Conservation (phyloP, 768 basidiomycete species). For the Pholiota microspora region DNA sequence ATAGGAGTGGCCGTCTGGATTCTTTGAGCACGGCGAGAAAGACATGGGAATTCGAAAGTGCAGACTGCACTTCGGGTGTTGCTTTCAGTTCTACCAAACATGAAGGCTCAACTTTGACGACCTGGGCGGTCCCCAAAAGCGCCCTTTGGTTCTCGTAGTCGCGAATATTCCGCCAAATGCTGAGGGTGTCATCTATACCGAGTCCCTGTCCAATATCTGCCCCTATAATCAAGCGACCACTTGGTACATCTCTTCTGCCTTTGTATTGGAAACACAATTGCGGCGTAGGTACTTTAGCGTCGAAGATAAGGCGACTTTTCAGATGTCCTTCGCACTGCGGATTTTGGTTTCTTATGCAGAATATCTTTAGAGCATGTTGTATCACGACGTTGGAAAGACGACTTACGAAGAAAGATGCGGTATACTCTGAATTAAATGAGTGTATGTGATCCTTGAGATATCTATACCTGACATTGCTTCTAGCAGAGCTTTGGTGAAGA, state of each 20-base stretch:
- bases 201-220: not conserved
- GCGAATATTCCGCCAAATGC: not conserved
- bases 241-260: too few species aligned
- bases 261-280: too few species aligned
- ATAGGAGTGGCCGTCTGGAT: not conserved
- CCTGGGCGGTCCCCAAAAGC: not conserved
- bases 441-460: slow-evolving; percentile 6
- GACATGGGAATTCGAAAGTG: too few species aligned
- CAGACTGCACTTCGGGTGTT: too few species aligned
- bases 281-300: not conserved
- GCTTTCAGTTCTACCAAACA: not conserved
- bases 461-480: not conserved
- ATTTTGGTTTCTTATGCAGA: slow-evolving; percentile 8
- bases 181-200: not conserved
- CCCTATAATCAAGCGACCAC: not conserved
- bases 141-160: not conserved
- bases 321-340: slow-evolving; percentile 19
- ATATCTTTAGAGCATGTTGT: not conserved
- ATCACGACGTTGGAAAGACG: not conserved
- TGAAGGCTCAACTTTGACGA: not conserved
- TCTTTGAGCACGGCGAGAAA: not conserved
- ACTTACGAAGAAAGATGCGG: not conserved
- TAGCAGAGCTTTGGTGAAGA: slow-evolving; percentile 9
- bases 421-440: not conserved
- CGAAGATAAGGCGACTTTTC: slow-evolving; percentile 10